phyloP scores from a whole-genome alignment of 1,284 basidiomycete genomes.

The Earliella scabrosa region DNA sequence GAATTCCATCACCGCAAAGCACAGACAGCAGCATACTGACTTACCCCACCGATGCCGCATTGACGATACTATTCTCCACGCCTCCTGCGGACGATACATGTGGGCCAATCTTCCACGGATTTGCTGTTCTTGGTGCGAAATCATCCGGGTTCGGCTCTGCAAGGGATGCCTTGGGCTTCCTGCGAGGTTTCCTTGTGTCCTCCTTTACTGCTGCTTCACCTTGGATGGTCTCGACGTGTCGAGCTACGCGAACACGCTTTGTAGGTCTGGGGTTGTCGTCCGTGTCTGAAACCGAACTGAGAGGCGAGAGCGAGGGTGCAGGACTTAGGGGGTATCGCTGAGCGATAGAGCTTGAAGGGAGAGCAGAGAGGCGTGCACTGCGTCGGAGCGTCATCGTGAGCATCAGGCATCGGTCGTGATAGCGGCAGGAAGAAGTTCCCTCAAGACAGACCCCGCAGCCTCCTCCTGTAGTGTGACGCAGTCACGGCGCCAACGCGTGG shows the following conservation, averaged over 20 bases:
- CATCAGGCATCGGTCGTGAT: too few species aligned
- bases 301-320: neutral
- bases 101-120: conserved; percentile 75
- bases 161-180: conserved; percentile 1
- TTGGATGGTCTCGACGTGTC: too few species aligned
- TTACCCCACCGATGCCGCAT: conserved; percentile 75
- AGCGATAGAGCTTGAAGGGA: neutral
- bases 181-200: neutral
- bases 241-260: conserved; percentile 12
- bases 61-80: conserved; percentile 72
- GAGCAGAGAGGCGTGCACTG: neutral
- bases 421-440: too few species aligned
- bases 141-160: conserved; percentile 18
- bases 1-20: neutral
- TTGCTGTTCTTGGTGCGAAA: conserved; percentile 12
- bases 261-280: conserved; percentile 10
- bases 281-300: neutral
- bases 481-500: too few species aligned
- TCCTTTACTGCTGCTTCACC: too few species aligned
- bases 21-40: conserved; percentile 27
- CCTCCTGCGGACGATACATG: conserved; percentile 85
- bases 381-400: neutral
- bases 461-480: too few species aligned
- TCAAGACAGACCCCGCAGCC: too few species aligned
- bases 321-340: neutral